Conservation (phyloP, 257 asterid genomes). For the Pogostemon cablin region DNA sequence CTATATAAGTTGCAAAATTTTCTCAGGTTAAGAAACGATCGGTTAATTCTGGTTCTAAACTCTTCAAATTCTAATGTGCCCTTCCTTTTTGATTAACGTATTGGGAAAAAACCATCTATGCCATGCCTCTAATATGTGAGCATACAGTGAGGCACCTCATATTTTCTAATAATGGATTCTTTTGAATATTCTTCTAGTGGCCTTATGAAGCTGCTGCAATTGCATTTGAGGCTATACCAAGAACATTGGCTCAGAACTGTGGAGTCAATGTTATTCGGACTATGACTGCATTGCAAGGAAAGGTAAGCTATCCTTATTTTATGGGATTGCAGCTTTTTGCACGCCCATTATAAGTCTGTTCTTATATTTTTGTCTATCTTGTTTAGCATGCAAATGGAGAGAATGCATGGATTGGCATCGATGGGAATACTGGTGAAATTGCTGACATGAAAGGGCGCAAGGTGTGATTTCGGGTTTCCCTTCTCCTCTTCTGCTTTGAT, state of each 20-base stretch:
- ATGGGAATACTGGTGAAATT: constrained; percentile 90
- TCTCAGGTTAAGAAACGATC: neutral
- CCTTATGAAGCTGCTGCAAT: constrained; percentile 99
- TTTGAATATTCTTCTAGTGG: constrained; percentile 57
- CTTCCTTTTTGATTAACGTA: neutral
- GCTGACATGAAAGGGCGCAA: constrained; percentile 91
- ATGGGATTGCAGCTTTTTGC: constrained; percentile 9
- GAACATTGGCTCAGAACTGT: constrained; percentile 97
- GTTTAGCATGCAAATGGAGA: constrained; percentile 92
- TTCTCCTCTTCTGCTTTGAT: neutral
- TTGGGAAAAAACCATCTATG: neutral
- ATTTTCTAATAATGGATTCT: neutral
- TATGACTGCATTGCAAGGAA: constrained; percentile 95
- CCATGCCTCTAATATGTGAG: constrained; percentile 3
- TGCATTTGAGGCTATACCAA: constrained; percentile 97
- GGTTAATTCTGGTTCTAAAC: neutral
- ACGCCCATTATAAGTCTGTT: neutral
- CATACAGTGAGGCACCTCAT: neutral
- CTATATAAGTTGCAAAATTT: neutral
- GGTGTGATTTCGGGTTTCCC: constrained; percentile 49
- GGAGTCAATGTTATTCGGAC: constrained; percentile 94
- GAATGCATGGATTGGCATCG: constrained; percentile 96
- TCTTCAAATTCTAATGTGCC: neutral
- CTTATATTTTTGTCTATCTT: constrained; percentile 5
- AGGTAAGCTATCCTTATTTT: constrained; percentile 49